These are phyloP conservation scores for Desmodesmus armatus DNA, from an alignment of 139 green algal genomes.

Conservation along the genomic window DNA sequence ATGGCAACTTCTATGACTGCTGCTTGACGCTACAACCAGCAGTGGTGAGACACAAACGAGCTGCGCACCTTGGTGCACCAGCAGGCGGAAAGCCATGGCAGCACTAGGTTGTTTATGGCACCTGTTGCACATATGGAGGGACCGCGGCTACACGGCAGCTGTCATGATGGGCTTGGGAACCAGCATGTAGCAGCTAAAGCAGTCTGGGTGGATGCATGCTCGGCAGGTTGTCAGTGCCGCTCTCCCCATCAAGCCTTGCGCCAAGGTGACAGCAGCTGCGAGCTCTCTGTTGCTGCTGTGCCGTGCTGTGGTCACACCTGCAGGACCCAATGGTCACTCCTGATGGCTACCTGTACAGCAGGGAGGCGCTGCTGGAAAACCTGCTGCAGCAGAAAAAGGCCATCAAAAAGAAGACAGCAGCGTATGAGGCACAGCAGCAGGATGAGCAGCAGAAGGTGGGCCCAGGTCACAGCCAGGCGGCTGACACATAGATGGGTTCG, in stretches of 20 bases:
- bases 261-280: background rate
- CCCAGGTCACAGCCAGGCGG: too few species aligned
- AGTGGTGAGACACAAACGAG: slow-evolving; percentile 63
- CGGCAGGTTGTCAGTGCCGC: too few species aligned
- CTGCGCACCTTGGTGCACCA: too few species aligned
- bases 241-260: background rate
- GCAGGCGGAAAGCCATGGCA: too few species aligned
- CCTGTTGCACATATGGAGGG: background rate
- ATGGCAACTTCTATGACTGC: slow-evolving; percentile 93
- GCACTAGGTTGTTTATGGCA: too few species aligned
- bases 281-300: background rate
- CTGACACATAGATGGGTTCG: too few species aligned
- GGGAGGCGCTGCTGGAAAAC: slow-evolving; percentile 89
- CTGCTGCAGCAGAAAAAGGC: slow-evolving; percentile 90
- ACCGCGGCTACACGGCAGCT: too few species aligned
- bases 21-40: slow-evolving; percentile 82
- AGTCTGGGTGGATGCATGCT: background rate
- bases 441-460: slow-evolving; percentile 69
- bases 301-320: background rate
- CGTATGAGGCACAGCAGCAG: slow-evolving; percentile 80
- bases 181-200: background rate
- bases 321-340: slow-evolving; percentile 90
- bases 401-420: slow-evolving; percentile 83
- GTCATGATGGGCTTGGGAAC: too few species aligned
- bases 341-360: slow-evolving; percentile 86